These are phyloP conservation scores for Testicularia cyperi DNA, from an alignment of 1,284 basidiomycete species.

Conservation along the genomic window DNA sequence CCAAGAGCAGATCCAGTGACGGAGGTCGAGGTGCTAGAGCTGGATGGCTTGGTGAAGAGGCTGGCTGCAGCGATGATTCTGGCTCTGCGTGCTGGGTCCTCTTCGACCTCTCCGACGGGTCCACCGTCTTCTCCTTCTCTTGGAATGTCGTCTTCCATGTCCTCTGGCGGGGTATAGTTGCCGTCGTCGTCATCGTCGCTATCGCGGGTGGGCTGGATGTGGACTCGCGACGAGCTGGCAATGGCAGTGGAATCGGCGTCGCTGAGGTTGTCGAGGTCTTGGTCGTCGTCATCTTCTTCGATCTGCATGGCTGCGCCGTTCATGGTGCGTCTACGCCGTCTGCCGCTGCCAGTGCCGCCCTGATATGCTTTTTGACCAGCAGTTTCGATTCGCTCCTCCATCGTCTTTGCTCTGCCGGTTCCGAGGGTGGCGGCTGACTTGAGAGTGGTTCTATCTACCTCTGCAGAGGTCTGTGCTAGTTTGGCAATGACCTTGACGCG, in stretches of 20 bases:
- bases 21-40: constrained; percentile 4
- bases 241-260: no score
- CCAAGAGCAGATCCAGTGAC: constrained; percentile 13
- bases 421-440: constrained; percentile 55
- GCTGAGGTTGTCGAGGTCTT: constrained; percentile 26
- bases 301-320: constrained; percentile 36
- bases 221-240: neutral
- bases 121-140: constrained; percentile 27
- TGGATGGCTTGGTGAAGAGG: constrained; percentile 12
- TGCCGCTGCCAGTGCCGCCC: constrained; percentile 6
- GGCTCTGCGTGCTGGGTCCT: constrained; percentile 30
- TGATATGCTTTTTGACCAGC: constrained; percentile 23
- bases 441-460: constrained; percentile 52
- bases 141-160: no score
- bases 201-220: neutral
- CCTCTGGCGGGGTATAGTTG: constrained; percentile 21
- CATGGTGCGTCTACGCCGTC: constrained; percentile 15
- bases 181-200: constrained; percentile 11
- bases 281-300: constrained; percentile 48
- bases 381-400: constrained; percentile 47
- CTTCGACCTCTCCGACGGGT: constrained; percentile 30
- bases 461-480: constrained; percentile 49
- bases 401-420: constrained; percentile 46
- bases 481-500: constrained; percentile 51
- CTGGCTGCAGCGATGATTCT: constrained; percentile 38